These are phyloP conservation scores for Juncus effusus DNA, from an alignment of 176 grass and related monocot species.

Conservation along the genomic window DNA sequence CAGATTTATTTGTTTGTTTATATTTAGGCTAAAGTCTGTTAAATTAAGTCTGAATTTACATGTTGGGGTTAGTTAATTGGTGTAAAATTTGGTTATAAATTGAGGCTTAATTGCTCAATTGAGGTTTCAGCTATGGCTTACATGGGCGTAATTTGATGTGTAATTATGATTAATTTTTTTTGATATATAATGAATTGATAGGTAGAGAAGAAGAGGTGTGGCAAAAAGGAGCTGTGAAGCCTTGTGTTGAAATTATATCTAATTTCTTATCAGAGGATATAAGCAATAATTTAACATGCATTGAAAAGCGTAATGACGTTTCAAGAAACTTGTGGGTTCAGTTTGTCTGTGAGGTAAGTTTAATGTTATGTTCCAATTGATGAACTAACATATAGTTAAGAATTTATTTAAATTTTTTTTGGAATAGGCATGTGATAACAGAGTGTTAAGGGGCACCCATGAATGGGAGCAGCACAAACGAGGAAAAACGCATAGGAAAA, in stretches of 20 bases:
- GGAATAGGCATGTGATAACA: slow-evolving; percentile 68
- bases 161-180: background rate
- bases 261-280: slow-evolving; percentile 44
- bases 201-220: slow-evolving; percentile 49
- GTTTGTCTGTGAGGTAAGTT: slow-evolving; percentile 68
- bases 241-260: slow-evolving; percentile 47
- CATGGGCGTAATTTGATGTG: background rate
- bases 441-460: slow-evolving; percentile 58
- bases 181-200: slow-evolving; percentile 26
- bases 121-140: background rate
- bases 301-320: slow-evolving; percentile 10
- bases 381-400: slow-evolving; percentile 5
- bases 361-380: slow-evolving; percentile 2
- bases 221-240: slow-evolving; percentile 48
- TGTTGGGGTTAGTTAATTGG: too few species aligned
- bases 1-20: background rate
- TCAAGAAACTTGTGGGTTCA: slow-evolving; percentile 74
- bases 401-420: slow-evolving; percentile 14
- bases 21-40: background rate
- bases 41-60: background rate
- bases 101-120: slow-evolving; percentile 2
- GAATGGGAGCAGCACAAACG: slow-evolving; percentile 91
- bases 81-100: background rate
- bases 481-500: slow-evolving; percentile 67
- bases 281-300: background rate